These are phyloP conservation scores for Hygrophorus russula DNA, from an alignment of 768 basidiomycete genomes.

Conservation along the genomic window DNA sequence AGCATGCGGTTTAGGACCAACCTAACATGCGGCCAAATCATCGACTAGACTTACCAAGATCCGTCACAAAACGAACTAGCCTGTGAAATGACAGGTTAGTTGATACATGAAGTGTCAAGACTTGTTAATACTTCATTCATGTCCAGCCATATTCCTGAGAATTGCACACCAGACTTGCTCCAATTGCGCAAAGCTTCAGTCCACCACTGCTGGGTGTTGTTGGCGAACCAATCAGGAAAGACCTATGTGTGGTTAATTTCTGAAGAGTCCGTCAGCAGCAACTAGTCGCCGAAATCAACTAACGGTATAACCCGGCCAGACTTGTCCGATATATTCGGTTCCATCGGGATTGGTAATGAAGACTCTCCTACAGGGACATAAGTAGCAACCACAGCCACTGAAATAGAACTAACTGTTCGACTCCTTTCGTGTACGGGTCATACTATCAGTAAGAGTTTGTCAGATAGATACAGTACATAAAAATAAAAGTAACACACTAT, in stretches of 20 bases:
- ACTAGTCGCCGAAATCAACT: slow-evolving; percentile 8
- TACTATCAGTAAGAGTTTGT: slow-evolving; percentile 30
- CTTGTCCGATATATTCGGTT: slow-evolving; percentile 59
- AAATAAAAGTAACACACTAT: slow-evolving; percentile 29
- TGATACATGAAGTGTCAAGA: too few relatives aligned
- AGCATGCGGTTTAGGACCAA: slow-evolving; percentile 5
- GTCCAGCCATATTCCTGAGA: slow-evolving; percentile 58
- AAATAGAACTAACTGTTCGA: slow-evolving; percentile 33
- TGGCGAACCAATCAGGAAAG: slow-evolving; percentile 53
- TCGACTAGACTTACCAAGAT: slow-evolving; percentile 31
- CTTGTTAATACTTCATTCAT: slow-evolving; percentile 40
- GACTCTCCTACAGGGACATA: slow-evolving; percentile 31
- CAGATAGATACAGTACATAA: background rate
- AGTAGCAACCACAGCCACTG: background rate
- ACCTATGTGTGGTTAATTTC: slow-evolving; percentile 19
- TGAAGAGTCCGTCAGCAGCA: background rate
- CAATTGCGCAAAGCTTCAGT: slow-evolving; percentile 47
- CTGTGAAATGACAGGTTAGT: too few relatives aligned
- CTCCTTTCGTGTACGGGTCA: slow-evolving; percentile 52
- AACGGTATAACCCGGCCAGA: slow-evolving; percentile 71
- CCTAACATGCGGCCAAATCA: background rate
- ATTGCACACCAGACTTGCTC: slow-evolving; percentile 40
- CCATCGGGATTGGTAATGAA: slow-evolving; percentile 73
- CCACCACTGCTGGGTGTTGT: slow-evolving; percentile 48
- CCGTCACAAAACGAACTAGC: slow-evolving; percentile 51